Base-by-base conservation (phyloP, 805 yeast genomes). In the Zygosaccharomyces rouxii region DNA sequence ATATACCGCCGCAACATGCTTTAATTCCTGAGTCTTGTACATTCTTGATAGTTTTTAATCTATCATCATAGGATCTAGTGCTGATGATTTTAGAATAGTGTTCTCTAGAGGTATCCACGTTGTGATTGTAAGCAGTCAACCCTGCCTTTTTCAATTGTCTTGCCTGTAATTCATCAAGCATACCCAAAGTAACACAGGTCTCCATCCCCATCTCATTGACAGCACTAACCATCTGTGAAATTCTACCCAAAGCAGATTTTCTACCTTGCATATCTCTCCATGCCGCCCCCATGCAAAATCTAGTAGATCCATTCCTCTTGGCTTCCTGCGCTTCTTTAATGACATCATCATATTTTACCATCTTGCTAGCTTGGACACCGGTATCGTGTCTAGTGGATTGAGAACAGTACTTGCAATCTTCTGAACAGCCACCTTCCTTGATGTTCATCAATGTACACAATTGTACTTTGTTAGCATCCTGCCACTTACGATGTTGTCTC, bases 221-320 rank as follows among this genome's bases (percentile, higher is more conserved):
- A 48, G 70, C 75, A 25, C 70, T 62, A 29, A 86, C 81, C 90
- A 86, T 85, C 44, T 78, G 77, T 22, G 78, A 70, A 48, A 86
- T 83, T 52, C 71, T 77, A 50, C 74, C 77, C 52, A 86, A 61
- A 0, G 84, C 88, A 14, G 80, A 75, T 63, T 83, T 85, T 42
- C 94, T 71, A 14, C 94, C 92, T 42, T 71, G 71, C 94, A 86
- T 86, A 52, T 84, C 92, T 63, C 94, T 75, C 94, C 92, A 86
- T 2, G 94, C 94, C 9, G 92, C 88, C 41, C 94, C 94, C 81
- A 86, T 78, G 62, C 94, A 86, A 61, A 86, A 86, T 54, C 94
- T 72, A 0, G 94, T 86, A 1, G 85, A 76, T 0, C 92, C 92
- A 54, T 84, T 84, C 5, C 57, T 69, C 56, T 83, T 81, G 10